Conservation (phyloP, 2,329 filamentous ascomycete species). For the Clonostachys solani region DNA sequence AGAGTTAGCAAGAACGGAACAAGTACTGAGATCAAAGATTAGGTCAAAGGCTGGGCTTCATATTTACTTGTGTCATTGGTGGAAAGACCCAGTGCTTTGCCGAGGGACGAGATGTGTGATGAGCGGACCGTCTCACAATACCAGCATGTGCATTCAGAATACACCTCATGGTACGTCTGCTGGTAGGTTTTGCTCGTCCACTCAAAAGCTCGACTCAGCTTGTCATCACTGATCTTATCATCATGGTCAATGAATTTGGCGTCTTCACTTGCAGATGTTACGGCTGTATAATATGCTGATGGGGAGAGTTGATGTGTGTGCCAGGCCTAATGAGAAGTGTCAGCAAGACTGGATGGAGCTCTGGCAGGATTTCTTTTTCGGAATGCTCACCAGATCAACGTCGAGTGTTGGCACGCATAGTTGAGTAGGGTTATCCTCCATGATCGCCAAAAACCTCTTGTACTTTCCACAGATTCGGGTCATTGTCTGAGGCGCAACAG, state of each 20-base stretch:
- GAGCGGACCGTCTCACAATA: constrained; percentile 63
- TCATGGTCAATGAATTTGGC: constrained; percentile 71
- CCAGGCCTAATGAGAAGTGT: constrained; percentile 38
- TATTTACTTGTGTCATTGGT: background rate
- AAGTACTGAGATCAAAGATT: no score
- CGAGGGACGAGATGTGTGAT: constrained; percentile 41
- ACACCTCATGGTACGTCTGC: constrained; percentile 59
- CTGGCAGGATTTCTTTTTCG: no score
- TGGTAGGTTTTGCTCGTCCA: constrained; percentile 71
- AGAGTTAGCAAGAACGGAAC: no score
- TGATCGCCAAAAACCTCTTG: constrained; percentile 58
- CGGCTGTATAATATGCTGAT: constrained; percentile 47
- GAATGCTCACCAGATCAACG: constrained; percentile 53
- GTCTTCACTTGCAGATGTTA: no score
- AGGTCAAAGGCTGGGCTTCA: no score
- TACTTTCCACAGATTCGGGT: constrained; percentile 61
- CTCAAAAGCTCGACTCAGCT: constrained; percentile 61
- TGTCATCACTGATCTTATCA: constrained; percentile 72
- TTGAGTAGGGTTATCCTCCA: constrained; percentile 37
- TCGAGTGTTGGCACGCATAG: constrained; percentile 68
- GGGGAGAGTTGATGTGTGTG: constrained; percentile 77
- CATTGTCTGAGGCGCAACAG: constrained; percentile 60
- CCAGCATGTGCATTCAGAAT: constrained; percentile 78
- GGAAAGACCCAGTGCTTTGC: constrained; percentile 26
- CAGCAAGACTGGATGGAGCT: no score